These are phyloP conservation scores for Mycena crocata DNA, from an alignment of 768 basidiomycete species.

Conservation along the genomic window DNA sequence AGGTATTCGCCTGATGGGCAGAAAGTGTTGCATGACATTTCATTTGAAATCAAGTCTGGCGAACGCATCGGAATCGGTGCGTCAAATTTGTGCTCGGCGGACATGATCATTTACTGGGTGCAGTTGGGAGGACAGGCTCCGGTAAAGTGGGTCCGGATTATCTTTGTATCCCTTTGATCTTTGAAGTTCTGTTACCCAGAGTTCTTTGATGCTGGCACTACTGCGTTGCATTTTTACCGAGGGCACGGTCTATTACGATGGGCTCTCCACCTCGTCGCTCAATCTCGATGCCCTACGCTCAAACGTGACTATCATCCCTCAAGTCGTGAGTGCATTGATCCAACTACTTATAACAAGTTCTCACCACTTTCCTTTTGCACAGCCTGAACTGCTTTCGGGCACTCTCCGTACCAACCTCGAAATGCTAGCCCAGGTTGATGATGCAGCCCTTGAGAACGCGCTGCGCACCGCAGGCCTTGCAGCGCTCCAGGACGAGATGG, in stretches of 20 bases:
- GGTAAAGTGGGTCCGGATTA: no score
- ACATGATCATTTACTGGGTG: not conserved
- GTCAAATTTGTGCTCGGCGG: no score
- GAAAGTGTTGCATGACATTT: constrained; percentile 22
- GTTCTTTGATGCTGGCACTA: constrained; percentile 54
- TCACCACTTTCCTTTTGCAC: not conserved
- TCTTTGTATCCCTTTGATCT: not conserved
- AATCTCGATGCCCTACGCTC: constrained; percentile 59
- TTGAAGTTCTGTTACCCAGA: constrained; percentile 33
- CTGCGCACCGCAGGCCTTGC: constrained; percentile 49
- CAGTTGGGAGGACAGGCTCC: constrained; percentile 41
- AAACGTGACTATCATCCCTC: constrained; percentile 57
- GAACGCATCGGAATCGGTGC: constrained; percentile 57
- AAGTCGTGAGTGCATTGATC: constrained; percentile 32
- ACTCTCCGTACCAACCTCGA: constrained; percentile 59
- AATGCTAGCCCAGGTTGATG: constrained; percentile 58
- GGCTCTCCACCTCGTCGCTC: constrained; percentile 50
- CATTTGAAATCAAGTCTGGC: constrained; percentile 57
- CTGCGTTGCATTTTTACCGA: constrained; percentile 51
- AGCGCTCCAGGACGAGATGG: constrained; percentile 47
- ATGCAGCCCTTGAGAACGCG: constrained; percentile 50
- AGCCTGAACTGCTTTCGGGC: constrained; percentile 49
- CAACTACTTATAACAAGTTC: no score
- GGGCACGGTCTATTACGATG: constrained; percentile 54
- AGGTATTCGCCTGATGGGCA: constrained; percentile 43